Base-by-base conservation (phyloP, 2,329 filamentous ascomycete species). In the Dothideomycetidae sp. region DNA sequence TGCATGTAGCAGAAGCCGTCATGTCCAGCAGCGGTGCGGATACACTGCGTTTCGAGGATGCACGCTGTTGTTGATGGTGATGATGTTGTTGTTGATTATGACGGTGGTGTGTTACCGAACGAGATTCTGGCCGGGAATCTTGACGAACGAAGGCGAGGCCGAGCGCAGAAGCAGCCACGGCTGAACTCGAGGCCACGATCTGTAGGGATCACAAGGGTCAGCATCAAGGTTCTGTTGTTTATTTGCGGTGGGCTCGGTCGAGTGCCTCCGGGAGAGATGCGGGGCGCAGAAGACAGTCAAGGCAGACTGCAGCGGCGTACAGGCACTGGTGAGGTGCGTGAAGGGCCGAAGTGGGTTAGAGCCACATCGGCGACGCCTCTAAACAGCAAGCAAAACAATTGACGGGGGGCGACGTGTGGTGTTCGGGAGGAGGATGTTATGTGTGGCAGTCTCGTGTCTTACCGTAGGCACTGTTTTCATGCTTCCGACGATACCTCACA, bases 171-270 rank as follows among this genome's bases (percentile, higher is more conserved):
- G 73, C 64, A 54, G 70, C 71, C 58, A 75, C 62, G 52, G 57
- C 53, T 50, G 71, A 73, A 62, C 71, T 71, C 54, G 72, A 61
- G 51, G 73, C 73, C 70, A 70, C 74, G 50, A 77, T 66, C 71
- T 75, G 54, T 54, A 45, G 53, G 26, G 36, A 26, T 11, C 26
- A 30, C 11, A 31, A 17, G 10, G 10, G 43, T 44, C 43, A 44
- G 40, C 38, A 36, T 34, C 31, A 29, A 29, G 21, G 7, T 7
- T 26, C 7, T n/a, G n/a, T 26, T 26, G 21, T 26, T 26, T 26
- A 26, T n/a, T 7, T 26, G 21, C 21, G 7, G 7, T 7, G 7
- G 21, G 7, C n/a, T 26, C 21, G 21, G 21, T 7, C n/a, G 21
- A 26, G n/a, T 26, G 7, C 21, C 19, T 40, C 31, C 32, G 35